Conservation (phyloP, 1,284 basidiomycete species). For the Inonotus hispidus region DNA sequence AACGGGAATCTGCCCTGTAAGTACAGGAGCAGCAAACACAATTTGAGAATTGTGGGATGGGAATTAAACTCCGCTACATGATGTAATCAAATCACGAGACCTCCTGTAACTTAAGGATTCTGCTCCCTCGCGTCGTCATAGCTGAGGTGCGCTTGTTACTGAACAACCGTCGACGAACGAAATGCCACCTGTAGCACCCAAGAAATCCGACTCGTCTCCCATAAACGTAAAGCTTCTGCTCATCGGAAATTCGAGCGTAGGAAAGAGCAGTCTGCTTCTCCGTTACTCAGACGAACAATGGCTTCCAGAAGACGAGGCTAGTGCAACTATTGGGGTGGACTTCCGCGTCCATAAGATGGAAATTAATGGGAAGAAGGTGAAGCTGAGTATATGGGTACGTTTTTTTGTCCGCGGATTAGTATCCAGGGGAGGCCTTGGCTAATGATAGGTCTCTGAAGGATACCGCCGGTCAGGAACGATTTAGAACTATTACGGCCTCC, state of each 20-base stretch:
- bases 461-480: conserved; percentile 87
- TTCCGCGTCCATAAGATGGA: conserved; percentile 83
- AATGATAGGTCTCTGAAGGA: conserved; percentile 45
- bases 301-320: conserved; percentile 90
- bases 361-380: conserved; percentile 71
- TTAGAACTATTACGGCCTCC: conserved; percentile 85
- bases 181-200: conserved; percentile 3
- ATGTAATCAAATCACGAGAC: background rate
- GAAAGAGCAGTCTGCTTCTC: conserved; percentile 85
- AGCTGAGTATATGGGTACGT: conserved; percentile 77
- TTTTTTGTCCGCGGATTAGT: background rate
- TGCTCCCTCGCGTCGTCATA: background rate
- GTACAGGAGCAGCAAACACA: no score
- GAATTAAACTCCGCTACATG: background rate
- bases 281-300: conserved; percentile 97
- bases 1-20: no score
- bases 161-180: background rate
- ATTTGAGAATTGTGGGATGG: background rate
- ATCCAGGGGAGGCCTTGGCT: background rate
- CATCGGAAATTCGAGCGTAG: conserved; percentile 88
- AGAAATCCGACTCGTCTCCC: conserved; percentile 24
- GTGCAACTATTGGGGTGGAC: conserved; percentile 90
- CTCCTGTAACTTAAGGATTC: background rate
- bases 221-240: conserved; percentile 69
- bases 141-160: background rate